phyloP scores from a whole-genome alignment of 495 filamentous ascomycete species.

The Neurospora discreta region DNA sequence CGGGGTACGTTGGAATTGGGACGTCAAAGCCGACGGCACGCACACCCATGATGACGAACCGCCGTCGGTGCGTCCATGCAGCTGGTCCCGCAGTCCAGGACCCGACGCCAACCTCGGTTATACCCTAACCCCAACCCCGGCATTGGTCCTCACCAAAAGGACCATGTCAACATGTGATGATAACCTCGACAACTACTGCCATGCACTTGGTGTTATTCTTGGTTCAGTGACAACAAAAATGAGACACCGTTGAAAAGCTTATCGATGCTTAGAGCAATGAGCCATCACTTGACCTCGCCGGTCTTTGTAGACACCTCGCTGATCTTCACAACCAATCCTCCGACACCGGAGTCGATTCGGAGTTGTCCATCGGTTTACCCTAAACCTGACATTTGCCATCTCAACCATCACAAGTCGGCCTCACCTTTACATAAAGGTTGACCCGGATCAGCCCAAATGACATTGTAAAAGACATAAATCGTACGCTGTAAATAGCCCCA shows the following conservation, averaged over 20 bases:
- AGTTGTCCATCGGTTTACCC: neutral
- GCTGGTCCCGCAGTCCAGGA: conserved; percentile 18
- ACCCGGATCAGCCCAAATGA: neutral
- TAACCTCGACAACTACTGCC: neutral
- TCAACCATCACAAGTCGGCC: neutral
- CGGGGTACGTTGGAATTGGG: neutral
- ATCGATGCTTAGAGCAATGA: neutral
- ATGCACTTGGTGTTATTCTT: neutral
- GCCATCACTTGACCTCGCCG: neutral
- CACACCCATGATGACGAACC: conserved; percentile 10
- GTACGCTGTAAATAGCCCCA: neutral
- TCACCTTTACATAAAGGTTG: neutral
- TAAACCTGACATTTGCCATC: neutral
- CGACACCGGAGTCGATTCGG: neutral
- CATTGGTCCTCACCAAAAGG: neutral
- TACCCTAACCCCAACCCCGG: conserved; percentile 16
- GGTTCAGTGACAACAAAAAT: no score
- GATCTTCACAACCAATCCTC: neutral
- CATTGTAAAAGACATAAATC: neutral
- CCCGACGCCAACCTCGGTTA: conserved; percentile 29
- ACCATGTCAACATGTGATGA: neutral
- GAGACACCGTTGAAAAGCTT: neutral
- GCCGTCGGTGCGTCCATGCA: neutral
- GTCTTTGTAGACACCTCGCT: no score
- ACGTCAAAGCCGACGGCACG: neutral